Evolutionary conservation across 1,139 yeast species (phyloP), one percentile per base, ranked within the genome.

Genomic region (Magnusiomyces sp.): DNA sequence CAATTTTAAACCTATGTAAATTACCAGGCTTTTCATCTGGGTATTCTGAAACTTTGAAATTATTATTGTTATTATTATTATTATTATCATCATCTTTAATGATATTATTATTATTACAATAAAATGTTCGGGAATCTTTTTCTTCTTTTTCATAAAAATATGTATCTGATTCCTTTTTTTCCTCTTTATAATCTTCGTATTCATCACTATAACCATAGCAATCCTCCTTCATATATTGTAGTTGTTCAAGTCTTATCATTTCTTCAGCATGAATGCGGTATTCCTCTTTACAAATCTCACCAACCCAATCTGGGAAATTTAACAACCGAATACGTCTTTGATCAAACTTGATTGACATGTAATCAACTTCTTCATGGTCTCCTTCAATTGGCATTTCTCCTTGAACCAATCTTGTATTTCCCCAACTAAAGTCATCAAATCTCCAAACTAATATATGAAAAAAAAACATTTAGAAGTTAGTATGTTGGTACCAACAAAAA

Each of bases 361-460:
- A 29, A 17, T 19, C 43, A 6, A 32, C 41, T 23, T 45, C 32
- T 2, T 32, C 44, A 33, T 40, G 19, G 23, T 20, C 47, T 20
- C 40, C 32, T 9, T 27, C 34, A 27, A 19, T 27, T n/a, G 37
- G 61, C 43, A 47, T 52, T 5, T 75, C 86, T 36, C 85, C 88
- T 29, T 77, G 77, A 48, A 86, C 78, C 23, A 81, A 76, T 71
- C 95, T 76, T 1, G 96, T 88, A 58, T 85, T 95, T 62, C 96
- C 95, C 97, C 97, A 89, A 64, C 90, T 80, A 66, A 89, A 89
- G 66, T 89, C 96, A 68, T 89, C 97, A 68, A 89, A 88, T 64
- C 87, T 88, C 97, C 97, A 89, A 58, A 51, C 46, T 44, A 43
- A 29, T 14, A 43, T 13, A 9, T 9, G n/a, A 36, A 36, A 23